Evolutionary conservation across 345 rosid species (phyloP).

Genomic region (Clarkia xantiana): DNA sequence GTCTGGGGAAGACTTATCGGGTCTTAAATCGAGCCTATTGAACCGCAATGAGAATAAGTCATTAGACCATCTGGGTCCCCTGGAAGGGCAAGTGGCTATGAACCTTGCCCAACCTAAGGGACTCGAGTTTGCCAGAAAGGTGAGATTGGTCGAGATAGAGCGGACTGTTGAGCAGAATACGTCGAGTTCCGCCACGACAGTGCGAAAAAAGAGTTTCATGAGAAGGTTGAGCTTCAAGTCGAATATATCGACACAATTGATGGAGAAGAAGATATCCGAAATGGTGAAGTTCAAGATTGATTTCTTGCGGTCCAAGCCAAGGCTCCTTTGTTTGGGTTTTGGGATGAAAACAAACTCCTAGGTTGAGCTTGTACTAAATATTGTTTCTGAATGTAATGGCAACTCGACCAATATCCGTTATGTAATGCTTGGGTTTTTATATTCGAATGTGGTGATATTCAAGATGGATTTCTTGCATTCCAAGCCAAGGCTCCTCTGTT

Average conservation of each 20-base stretch:
- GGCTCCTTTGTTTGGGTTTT: slow-evolving; percentile 33
- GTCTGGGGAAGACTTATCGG: not conserved
- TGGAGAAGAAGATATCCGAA: slow-evolving; percentile 14
- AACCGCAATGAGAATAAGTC: not conserved
- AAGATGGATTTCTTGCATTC: too few species aligned
- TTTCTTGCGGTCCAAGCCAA: slow-evolving; percentile 13
- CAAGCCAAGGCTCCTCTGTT: too few species aligned
- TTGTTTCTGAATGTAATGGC: too few species aligned
- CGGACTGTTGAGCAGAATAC: slow-evolving; percentile 2
- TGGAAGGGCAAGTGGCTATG: not conserved
- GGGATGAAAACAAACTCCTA: slow-evolving; percentile 6
- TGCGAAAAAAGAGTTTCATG: not conserved
- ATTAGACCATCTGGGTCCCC: not conserved
- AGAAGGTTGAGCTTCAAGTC: slow-evolving; percentile 20
- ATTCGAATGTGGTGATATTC: too few species aligned
- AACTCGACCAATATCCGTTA: too few species aligned
- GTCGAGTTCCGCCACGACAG: not conserved
- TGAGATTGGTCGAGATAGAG: slow-evolving; percentile 11
- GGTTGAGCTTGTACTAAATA: too few species aligned
- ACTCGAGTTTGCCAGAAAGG: slow-evolving; percentile 13
- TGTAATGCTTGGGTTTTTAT: too few species aligned
- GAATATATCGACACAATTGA: slow-evolving; percentile 2
- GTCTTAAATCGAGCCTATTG: not conserved
- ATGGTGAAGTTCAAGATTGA: slow-evolving; percentile 7
- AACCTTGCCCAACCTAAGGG: slow-evolving; percentile 18